Conservation (phyloP, 345 rosid genomes). For the Arabis alpina region DNA sequence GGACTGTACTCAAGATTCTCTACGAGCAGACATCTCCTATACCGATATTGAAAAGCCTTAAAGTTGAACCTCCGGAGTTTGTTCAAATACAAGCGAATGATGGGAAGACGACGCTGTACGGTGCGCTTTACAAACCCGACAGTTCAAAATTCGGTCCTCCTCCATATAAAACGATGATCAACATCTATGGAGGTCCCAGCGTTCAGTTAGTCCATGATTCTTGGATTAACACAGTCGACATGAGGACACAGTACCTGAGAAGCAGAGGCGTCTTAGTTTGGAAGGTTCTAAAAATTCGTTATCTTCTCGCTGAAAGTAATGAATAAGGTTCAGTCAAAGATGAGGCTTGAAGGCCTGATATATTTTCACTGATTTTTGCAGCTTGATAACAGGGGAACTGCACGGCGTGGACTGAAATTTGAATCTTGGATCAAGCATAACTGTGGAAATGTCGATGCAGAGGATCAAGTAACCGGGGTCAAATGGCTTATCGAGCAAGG, state of each 20-base stretch:
- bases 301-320: background rate
- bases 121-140: constrained; percentile 88
- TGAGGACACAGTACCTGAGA: constrained; percentile 89
- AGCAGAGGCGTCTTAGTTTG: constrained; percentile 93
- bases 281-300: constrained; percentile 60
- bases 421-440: constrained; percentile 71
- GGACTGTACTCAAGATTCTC: constrained; percentile 60
- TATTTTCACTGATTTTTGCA: constrained; percentile 41
- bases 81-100: constrained; percentile 71
- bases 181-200: constrained; percentile 89
- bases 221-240: constrained; percentile 86
- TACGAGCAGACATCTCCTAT: constrained; percentile 68
- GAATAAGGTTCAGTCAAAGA: constrained; percentile 9
- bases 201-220: constrained; percentile 76
- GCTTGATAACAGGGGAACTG: constrained; percentile 92
- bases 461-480: constrained; percentile 83
- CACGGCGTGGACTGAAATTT: constrained; percentile 86
- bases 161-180: constrained; percentile 83
- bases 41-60: constrained; percentile 58
- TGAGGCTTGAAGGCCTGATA: background rate
- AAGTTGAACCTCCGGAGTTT: constrained; percentile 80
- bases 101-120: constrained; percentile 59
- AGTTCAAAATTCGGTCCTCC: constrained; percentile 79
- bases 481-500: constrained; percentile 87
- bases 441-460: constrained; percentile 66